phyloP scores from a whole-genome alignment of 345 rosid genomes.

The Sapria himalayana region DNA sequence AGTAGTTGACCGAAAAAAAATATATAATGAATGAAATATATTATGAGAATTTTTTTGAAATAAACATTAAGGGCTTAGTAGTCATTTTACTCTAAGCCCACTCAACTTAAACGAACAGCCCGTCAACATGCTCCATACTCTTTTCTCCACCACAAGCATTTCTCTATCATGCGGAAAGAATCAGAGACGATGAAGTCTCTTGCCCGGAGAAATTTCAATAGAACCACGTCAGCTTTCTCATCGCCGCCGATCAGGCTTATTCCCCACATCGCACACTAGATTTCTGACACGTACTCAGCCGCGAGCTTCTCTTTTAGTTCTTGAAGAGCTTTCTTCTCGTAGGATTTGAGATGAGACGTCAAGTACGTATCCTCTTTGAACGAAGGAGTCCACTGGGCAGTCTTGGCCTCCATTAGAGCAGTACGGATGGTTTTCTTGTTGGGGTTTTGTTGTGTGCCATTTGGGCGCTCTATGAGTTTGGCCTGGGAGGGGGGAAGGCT shows the following conservation, averaged over 20 bases:
- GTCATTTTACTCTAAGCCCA: no score
- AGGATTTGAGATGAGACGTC: constrained; percentile 43
- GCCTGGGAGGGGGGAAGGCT: no score
- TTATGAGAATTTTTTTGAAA: no score
- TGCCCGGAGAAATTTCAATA: constrained; percentile 74
- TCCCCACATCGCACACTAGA: constrained; percentile 53
- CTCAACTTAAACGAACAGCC: no score
- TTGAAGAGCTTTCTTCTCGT: constrained; percentile 55
- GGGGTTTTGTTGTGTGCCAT: no score
- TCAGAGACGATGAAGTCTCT: constrained; percentile 61
- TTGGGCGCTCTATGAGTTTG: no score
- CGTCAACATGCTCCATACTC: constrained; percentile 62
- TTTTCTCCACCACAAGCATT: constrained; percentile 61
- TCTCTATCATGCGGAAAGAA: constrained; percentile 42
- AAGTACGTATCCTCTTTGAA: constrained; percentile 80
- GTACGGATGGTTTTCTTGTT: constrained; percentile 54
- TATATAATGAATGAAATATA: no score
- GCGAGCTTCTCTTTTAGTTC: constrained; percentile 48
- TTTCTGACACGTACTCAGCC: constrained; percentile 12
- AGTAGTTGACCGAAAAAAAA: no score
- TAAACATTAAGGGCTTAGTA: no score
- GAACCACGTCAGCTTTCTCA: constrained; percentile 61
- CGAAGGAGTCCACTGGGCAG: constrained; percentile 43
- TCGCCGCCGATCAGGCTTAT: constrained; percentile 36
- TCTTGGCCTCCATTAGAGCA: constrained; percentile 50